These are phyloP conservation scores for Phytophthora aleatoria DNA, from an alignment of 352 stramenopile species.

Conservation along the genomic window DNA sequence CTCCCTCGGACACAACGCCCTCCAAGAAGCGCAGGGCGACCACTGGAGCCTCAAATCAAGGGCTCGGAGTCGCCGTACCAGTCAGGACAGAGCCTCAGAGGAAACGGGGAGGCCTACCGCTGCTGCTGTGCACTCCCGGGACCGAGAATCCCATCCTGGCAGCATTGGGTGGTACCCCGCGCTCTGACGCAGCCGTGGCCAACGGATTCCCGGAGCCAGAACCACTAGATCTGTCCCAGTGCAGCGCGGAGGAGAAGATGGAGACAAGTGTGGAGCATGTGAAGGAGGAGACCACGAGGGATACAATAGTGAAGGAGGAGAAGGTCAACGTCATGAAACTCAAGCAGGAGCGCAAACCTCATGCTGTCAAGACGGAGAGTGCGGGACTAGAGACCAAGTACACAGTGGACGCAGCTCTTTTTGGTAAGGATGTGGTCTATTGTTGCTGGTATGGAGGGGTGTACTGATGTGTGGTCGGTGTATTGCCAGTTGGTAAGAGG, in stretches of 20 bases:
- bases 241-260: conserved; percentile 21
- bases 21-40: conserved; percentile 58
- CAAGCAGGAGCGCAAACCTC: conserved; percentile 13
- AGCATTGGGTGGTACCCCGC: conserved; percentile 64
- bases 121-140: conserved; percentile 30
- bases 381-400: conserved; percentile 7
- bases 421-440: conserved; percentile 14
- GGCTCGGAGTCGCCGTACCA: conserved; percentile 16
- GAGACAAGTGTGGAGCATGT: neutral
- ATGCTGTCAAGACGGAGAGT: conserved; percentile 18
- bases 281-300: conserved; percentile 7
- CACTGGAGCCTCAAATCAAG: conserved; percentile 1
- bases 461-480: conserved; percentile 2
- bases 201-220: conserved; percentile 43
- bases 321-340: conserved; percentile 3
- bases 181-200: conserved; percentile 23
- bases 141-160: conserved; percentile 68
- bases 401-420: conserved; percentile 5
- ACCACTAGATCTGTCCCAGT: conserved; percentile 44
- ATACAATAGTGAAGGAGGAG: conserved; percentile 7
- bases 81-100: conserved; percentile 14
- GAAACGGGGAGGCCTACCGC: conserved; percentile 18
- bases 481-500: conserved; percentile 27
- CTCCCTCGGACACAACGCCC: conserved; percentile 43
- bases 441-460: neutral